A percentile compares a stretch with the other conserved stretches of the same genome.
These are phyloP conservation scores for Ramalina intermedia DNA, from an alignment of 495 filamentous ascomycete genomes.

Conservation along the genomic window DNA sequence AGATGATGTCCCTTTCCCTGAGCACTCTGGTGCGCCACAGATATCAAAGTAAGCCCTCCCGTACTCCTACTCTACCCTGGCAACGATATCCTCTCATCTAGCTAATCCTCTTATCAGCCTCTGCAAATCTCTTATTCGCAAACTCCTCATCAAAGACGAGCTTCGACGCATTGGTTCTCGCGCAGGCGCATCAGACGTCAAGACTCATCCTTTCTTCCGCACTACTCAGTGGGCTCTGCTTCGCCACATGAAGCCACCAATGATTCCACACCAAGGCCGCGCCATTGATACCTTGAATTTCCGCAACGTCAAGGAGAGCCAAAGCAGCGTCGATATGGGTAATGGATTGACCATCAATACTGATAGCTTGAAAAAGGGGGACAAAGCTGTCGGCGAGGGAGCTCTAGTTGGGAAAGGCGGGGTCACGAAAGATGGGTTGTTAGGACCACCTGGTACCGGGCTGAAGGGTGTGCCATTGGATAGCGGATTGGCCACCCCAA, in stretches of 20 bases:
- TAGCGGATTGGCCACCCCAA: constrained; percentile 71
- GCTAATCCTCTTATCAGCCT: constrained; percentile 35
- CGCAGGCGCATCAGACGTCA: constrained; percentile 92
- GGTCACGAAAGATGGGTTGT: constrained; percentile 6
- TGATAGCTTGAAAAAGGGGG: not conserved
- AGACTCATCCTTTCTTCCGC: constrained; percentile 90
- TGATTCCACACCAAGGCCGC: constrained; percentile 83
- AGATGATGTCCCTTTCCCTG: constrained; percentile 90
- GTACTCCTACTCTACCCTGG: not conserved
- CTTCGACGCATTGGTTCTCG: constrained; percentile 86
- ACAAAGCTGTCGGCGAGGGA: not conserved
- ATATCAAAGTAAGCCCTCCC: constrained; percentile 65
- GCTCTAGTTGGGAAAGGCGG: constrained; percentile 6
- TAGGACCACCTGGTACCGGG: constrained; percentile 2
- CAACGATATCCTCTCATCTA: constrained; percentile 8
- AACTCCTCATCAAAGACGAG: constrained; percentile 95
- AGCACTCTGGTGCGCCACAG: constrained; percentile 67
- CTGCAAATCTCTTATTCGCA: constrained; percentile 93
- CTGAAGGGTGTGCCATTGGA: constrained; percentile 72
- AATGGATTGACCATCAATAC: constrained; percentile 2
- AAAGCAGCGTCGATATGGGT: constrained; percentile 75
- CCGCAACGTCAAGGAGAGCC: constrained; percentile 92
- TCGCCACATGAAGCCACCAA: constrained; percentile 96
- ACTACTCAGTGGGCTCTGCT: constrained; percentile 93
- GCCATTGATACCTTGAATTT: constrained; percentile 93